phyloP scores from a whole-genome alignment of 495 filamentous ascomycete genomes.

The Tricharina praecox region DNA sequence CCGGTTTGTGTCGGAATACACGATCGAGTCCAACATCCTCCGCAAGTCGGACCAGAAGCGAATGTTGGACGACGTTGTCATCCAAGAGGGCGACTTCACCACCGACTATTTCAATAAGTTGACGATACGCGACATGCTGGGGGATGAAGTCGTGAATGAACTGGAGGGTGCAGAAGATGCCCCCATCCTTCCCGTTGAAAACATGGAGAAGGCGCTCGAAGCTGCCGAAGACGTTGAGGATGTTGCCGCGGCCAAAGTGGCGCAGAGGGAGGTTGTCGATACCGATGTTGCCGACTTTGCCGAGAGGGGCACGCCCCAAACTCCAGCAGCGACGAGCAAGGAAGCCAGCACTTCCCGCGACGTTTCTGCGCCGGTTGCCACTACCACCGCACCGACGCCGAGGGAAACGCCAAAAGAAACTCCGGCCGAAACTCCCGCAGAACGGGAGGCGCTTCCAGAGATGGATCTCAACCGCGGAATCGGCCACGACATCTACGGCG shows the following conservation, averaged over 20 bases:
- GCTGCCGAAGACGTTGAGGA: conserved; percentile 89
- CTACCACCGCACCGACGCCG: neutral
- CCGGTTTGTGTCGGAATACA: conserved; percentile 90
- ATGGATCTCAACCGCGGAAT: conserved; percentile 28
- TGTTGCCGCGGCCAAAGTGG: conserved; percentile 65
- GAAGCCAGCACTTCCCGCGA: conserved; percentile 1
- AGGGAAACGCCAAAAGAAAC: conserved; percentile 28
- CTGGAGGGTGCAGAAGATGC: conserved; percentile 40
- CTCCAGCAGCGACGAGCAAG: conserved; percentile 12
- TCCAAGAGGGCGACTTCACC: conserved; percentile 96
- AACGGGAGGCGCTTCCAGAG: conserved; percentile 24
- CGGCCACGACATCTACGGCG: conserved; percentile 25
- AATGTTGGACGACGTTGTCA: conserved; percentile 94
- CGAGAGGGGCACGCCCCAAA: conserved; percentile 40
- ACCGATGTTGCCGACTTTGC: conserved; percentile 82
- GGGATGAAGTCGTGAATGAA: conserved; percentile 24
- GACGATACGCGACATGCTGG: conserved; percentile 46
- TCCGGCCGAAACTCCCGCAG: conserved; percentile 28
- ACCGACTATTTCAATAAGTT: conserved; percentile 92
- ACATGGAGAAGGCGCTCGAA: conserved; percentile 75
- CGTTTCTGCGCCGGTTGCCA: neutral
- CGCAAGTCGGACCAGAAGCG: conserved; percentile 93
- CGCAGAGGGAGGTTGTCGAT: conserved; percentile 71
- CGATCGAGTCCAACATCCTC: conserved; percentile 96
- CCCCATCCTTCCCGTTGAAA: conserved; percentile 50